Evolutionary conservation across 495 filamentous ascomycete species (phyloP).

Genomic region (Beverwykella pulmonaria): DNA sequence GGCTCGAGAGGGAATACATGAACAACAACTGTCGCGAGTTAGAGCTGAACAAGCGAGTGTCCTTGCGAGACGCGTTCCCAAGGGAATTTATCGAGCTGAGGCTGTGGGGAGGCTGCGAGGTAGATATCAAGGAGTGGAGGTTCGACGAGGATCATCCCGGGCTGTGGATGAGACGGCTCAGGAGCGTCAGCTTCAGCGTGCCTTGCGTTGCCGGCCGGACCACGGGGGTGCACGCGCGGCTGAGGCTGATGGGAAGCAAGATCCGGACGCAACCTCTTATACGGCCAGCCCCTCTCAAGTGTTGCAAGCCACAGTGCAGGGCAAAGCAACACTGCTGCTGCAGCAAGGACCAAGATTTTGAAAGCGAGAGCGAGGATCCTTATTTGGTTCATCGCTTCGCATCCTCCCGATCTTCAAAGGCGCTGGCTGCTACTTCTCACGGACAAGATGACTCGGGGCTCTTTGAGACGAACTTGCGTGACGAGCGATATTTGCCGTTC

Average conservation of each 20-base stretch:
- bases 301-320: no score
- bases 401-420: constrained; percentile 24
- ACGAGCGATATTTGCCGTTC: constrained; percentile 44
- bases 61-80: neutral
- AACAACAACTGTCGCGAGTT: constrained; percentile 39
- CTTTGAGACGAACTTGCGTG: constrained; percentile 41
- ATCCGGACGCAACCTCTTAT: neutral
- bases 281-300: neutral
- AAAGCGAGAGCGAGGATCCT: no score
- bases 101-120: constrained; percentile 23
- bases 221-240: constrained; percentile 8
- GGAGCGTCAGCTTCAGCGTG: constrained; percentile 32
- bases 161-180: constrained; percentile 43
- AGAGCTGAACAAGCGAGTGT: constrained; percentile 46
- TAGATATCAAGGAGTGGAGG: constrained; percentile 1
- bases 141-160: constrained; percentile 42
- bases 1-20: constrained; percentile 30
- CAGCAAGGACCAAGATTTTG: no score
- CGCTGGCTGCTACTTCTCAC: constrained; percentile 39
- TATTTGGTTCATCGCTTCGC: neutral
- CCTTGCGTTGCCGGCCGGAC: constrained; percentile 40
- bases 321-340: no score
- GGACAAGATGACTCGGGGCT: constrained; percentile 41
- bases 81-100: neutral
- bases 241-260: neutral